Evolutionary conservation across 257 asterid species (phyloP), one percentile per base, ranked within the genome.

Genomic region (Solanum clarkiae): DNA sequence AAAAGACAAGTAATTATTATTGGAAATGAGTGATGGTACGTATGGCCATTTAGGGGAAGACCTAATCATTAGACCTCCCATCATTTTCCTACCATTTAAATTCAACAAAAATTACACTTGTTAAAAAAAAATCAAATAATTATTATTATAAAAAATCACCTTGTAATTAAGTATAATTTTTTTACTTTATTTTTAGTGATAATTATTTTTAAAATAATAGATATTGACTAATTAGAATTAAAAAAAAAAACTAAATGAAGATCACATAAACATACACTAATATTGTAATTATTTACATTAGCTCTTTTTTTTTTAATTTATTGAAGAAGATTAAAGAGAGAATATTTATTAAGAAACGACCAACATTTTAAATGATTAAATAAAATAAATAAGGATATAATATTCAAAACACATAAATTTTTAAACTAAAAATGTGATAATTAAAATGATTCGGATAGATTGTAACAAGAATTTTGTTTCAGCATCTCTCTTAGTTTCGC

Each of bases 61-160:
- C 92, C 85, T 79, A 79, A 91, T 93, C 83, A 91, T 91, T 90
- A 87, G 83, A 80, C 84, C 84, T 42, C 10, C 75, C 89, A 92
- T 91, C 89, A 93, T 75, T 91, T 86, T 82, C 90, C 74, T 51
- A 85, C 47, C 47, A 75, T 87, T 65, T 75, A 81, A 86, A 85
- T 90, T 90, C 90, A 32, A 32, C 4, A 32, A 32, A 32, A 2
- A 32, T 3, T 32, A 32, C 36, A 32, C 36, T 32, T 32, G 3
- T 32, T 32, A 2, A 32, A 32, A 32, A 29, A 32, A 32, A 32
- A 2, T 32, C 36, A 32, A 32, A 32, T 32, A 3, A 32, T 32
- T 32, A 32, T 32, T 32, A 32, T 32, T 32, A 3, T 32, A 3
- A 32, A 32, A 32, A 32, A 32, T 32, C 36, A 32, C 0, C 42